Base-by-base conservation (phyloP, 306 rosid species). In the Chamaecrista fasciculata region DNA sequence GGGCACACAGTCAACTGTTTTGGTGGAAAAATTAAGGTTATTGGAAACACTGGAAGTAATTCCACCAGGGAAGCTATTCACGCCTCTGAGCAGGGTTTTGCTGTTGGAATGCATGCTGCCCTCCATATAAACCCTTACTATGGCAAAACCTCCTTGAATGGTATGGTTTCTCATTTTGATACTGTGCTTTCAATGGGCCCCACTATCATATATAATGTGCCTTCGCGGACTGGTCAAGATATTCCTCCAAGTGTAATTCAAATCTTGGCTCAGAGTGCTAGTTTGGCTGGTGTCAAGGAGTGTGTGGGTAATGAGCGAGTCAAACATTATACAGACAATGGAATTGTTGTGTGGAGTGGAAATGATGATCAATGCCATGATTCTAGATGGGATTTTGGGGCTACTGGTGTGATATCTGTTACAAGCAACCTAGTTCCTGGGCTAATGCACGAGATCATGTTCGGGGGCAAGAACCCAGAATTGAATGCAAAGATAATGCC, bases 91-190 rank as follows among this genome's bases (percentile, higher is more conserved):
- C 99, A 94, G 62, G 99, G 99, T 51, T 94, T 90, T 82, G 97
- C 97, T 3, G 99, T 94, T 69, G 99, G 97, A 66, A 94, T 90
- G 98, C 98, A 94, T 66, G 98, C 86, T 25, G 97, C 98, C n/a
- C 96, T 94, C 58, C 98, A 94, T 73, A 85, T 90, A 71, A 94
- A 94, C 79, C 98, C 98, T 29, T 94, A 94, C 78, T 90, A 94
- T 58, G 98, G 98, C 0, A 94, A 90, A 83, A 94, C 97, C 49
- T 94, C 99, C 40, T 40, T 81, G 74, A 84, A 89, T 40, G 99
- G 99, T 24, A 40, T 90, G 79, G 73, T 88, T 51, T 75, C 90
- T 9, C 99, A 91, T 82, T 91, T 91, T 18, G 76, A 86, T 18
- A 79, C 85, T 20, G 97, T 91, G 60, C 72, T 94, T 58, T 78